Percentiles rank a stretch among this genome's conserved stretches.
Conservation (phyloP, 345 rosid species). For the Hirschfeldia incana region DNA sequence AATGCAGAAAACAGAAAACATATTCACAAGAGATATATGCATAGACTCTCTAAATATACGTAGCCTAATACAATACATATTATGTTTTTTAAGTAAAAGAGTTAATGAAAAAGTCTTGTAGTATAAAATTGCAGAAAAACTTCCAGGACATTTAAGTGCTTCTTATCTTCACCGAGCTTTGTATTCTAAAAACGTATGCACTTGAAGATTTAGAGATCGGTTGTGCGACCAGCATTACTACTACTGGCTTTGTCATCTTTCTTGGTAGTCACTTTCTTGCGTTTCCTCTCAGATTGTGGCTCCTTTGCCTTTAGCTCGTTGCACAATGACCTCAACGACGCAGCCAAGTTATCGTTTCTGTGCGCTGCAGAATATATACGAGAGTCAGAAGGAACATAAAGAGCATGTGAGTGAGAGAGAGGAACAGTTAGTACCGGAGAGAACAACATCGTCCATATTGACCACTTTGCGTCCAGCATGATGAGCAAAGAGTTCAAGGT, state of each 20-base stretch:
- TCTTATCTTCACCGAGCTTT: neutral
- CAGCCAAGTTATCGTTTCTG: conserved; percentile 67
- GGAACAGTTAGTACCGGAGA: conserved; percentile 52
- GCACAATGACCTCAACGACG: conserved; percentile 59
- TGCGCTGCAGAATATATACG: conserved; percentile 56
- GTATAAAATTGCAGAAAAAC: neutral
- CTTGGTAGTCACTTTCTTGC: conserved; percentile 58
- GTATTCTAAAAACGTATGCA: neutral
- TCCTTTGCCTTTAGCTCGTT: conserved; percentile 70
- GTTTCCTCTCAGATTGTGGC: conserved; percentile 70
- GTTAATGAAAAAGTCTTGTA: neutral
- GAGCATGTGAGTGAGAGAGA: neutral
- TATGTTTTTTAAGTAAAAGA: neutral
- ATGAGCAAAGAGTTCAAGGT: conserved; percentile 80
- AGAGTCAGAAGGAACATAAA: conserved; percentile 29
- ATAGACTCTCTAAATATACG: no score
- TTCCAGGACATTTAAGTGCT: neutral
- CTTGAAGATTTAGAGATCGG: conserved; percentile 29
- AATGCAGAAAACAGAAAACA: no score
- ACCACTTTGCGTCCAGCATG: conserved; percentile 91
- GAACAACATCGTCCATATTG: conserved; percentile 80
- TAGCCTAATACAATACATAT: no score
- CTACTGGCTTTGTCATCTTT: conserved; percentile 48
- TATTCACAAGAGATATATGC: no score
- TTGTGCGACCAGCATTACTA: conserved; percentile 37